Percentiles rank a stretch among this genome's conserved stretches.
These are phyloP conservation scores for Thelephora ganbajun DNA, from an alignment of 768 basidiomycete species.

Conservation along the genomic window DNA sequence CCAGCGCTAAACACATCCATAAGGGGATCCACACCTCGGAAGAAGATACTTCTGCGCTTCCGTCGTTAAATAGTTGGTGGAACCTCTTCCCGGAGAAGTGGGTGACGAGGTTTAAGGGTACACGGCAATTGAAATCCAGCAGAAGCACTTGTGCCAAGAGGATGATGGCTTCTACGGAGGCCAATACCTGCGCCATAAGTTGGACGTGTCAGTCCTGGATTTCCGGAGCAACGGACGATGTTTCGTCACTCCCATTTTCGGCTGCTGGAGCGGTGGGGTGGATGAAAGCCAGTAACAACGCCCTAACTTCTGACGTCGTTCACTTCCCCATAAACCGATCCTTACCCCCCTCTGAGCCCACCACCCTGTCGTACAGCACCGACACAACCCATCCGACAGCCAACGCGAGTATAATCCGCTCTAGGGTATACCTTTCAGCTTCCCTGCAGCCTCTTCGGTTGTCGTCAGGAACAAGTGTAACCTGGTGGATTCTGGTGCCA, in stretches of 20 bases:
- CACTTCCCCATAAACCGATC: conserved; percentile 58
- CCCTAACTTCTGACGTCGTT: conserved; percentile 47
- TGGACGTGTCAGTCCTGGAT: conserved; percentile 52
- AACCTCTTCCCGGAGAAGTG: conserved; percentile 46
- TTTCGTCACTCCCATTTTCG: conserved; percentile 9
- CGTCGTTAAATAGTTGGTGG: conserved; percentile 42
- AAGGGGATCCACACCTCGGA: conserved; percentile 10
- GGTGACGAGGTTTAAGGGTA: conserved; percentile 25
- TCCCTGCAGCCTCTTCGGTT: conserved; percentile 28
- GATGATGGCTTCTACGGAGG: conserved; percentile 44
- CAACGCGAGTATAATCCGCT: conserved; percentile 36
- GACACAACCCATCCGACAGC: conserved; percentile 49
- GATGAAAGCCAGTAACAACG: conserved; percentile 40
- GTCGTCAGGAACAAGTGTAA: conserved; percentile 41
- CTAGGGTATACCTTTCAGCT: conserved; percentile 31
- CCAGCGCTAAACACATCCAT: conserved; percentile 30
- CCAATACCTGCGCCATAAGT: conserved; percentile 47
- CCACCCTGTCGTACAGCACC: conserved; percentile 34
- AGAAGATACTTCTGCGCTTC: conserved; percentile 3
- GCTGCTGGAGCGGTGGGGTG: conserved; percentile 1
- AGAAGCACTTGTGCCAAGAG: conserved; percentile 53
- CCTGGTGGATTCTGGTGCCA: conserved; percentile 35
- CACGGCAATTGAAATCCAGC: conserved; percentile 26
- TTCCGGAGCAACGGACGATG: conserved; percentile 16
- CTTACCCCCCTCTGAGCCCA: conserved; percentile 31